These are phyloP conservation scores for Edaphochlamys debaryana DNA, from an alignment of 139 green algal species.

Conservation along the genomic window DNA sequence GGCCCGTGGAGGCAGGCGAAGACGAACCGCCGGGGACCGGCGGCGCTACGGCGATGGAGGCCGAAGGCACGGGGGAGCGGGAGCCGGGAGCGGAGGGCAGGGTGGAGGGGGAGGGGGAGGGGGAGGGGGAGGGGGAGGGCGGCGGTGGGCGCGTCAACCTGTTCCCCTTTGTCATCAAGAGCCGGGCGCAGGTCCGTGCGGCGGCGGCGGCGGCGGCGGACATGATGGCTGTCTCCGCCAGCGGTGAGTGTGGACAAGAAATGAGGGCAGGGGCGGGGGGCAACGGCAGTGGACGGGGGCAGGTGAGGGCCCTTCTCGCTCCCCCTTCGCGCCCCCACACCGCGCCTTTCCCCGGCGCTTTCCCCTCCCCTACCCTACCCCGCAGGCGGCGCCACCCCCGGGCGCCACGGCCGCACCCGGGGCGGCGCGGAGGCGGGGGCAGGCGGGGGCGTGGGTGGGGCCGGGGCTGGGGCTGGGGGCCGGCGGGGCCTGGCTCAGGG, in stretches of 20 bases:
- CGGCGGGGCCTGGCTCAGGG: constrained; percentile 42
- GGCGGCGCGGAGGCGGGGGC: too few species aligned
- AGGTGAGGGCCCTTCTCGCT: too few species aligned
- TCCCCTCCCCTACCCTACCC: too few species aligned
- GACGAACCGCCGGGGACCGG: too few species aligned
- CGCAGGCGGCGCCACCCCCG: constrained; percentile 35
- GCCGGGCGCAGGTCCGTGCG: constrained; percentile 18
- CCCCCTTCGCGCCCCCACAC: too few species aligned
- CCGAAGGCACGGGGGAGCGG: not conserved
- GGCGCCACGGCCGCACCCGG: not conserved
- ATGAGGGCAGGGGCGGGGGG: too few species aligned
- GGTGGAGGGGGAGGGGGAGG: not conserved
- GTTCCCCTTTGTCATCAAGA: constrained; percentile 18
- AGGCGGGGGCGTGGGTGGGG: not conserved
- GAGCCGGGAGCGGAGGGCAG: not conserved
- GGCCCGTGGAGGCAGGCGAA: too few species aligned
- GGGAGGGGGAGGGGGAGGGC: not conserved
- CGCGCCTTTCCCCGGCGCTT: too few species aligned
- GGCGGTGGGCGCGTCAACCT: not conserved
- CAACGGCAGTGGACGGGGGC: too few species aligned
- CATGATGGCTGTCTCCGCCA: not conserved
- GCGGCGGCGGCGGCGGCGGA: not conserved
- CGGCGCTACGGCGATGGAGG: too few species aligned
- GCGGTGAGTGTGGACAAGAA: not conserved
- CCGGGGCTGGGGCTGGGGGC: not conserved